These are phyloP conservation scores for Podospora anserina DNA, from an alignment of 495 filamentous ascomycete genomes.

Conservation along the genomic window DNA sequence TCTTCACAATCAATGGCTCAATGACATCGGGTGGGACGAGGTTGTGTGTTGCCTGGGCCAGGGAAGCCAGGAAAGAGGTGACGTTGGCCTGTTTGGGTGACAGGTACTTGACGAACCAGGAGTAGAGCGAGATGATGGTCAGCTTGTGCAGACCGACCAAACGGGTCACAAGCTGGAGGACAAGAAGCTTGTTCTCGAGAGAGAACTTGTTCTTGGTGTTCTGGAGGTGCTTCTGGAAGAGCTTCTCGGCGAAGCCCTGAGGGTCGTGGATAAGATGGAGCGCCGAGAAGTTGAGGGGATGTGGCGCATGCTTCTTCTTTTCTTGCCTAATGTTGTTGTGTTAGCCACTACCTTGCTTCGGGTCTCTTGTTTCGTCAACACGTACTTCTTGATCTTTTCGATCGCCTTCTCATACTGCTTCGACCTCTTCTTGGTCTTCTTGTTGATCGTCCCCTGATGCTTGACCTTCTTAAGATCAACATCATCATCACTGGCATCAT, in stretches of 20 bases:
- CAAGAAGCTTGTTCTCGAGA: constrained; percentile 84
- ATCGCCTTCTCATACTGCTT: constrained; percentile 75
- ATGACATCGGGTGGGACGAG: constrained; percentile 91
- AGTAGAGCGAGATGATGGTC: constrained; percentile 58
- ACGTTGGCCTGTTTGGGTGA: constrained; percentile 90
- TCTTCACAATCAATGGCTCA: constrained; percentile 89
- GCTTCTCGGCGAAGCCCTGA: constrained; percentile 85
- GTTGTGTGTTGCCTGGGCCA: constrained; percentile 87
- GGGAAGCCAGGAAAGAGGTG: constrained; percentile 87
- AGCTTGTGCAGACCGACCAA: constrained; percentile 92
- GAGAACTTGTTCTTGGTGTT: constrained; percentile 79
- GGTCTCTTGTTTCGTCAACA: neutral
- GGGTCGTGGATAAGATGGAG: constrained; percentile 89
- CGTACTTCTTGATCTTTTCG: constrained; percentile 57
- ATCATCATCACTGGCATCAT: constrained; percentile 79
- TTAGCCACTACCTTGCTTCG: neutral
- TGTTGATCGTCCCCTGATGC: constrained; percentile 86
- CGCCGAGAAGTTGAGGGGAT: constrained; percentile 94
- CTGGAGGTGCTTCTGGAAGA: constrained; percentile 90
- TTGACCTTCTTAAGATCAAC: constrained; percentile 77
- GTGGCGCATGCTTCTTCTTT: constrained; percentile 79
- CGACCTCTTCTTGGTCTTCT: constrained; percentile 86
- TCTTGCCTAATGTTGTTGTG: constrained; percentile 58
- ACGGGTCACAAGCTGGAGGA: constrained; percentile 84
- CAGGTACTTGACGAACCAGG: constrained; percentile 80